A percentile compares a stretch with the other conserved stretches of the same genome.
phyloP scores from a whole-genome alignment of 2,329 filamentous ascomycete species.

The Fusarium illudens region DNA sequence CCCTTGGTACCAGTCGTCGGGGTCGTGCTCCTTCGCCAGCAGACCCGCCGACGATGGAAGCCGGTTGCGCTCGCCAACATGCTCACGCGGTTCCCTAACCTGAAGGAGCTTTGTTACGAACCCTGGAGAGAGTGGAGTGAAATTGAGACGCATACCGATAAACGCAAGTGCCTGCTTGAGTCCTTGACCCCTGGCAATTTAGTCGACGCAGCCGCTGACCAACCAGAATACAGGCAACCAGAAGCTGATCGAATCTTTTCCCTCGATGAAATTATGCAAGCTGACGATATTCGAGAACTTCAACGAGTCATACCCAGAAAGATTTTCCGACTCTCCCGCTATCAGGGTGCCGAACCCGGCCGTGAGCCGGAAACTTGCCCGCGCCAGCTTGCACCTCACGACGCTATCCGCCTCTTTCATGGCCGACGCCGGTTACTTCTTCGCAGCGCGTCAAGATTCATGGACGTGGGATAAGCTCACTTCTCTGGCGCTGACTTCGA shows the following conservation, averaged over 20 bases:
- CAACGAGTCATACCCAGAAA: slow-evolving; percentile 42
- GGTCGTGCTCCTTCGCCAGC: slow-evolving; percentile 49
- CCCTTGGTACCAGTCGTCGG: slow-evolving; percentile 46
- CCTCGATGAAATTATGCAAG: slow-evolving; percentile 38
- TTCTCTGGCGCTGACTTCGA: slow-evolving; percentile 43
- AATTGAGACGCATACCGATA: slow-evolving; percentile 38
- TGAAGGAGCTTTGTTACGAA: slow-evolving; percentile 51
- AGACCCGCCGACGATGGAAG: slow-evolving; percentile 49
- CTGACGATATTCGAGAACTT: slow-evolving; percentile 49
- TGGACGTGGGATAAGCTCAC: slow-evolving; percentile 39
- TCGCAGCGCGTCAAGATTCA: slow-evolving; percentile 1
- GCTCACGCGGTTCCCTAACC: slow-evolving; percentile 46
- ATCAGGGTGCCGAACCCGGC: slow-evolving; percentile 32
- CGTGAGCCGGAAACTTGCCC: slow-evolving; percentile 39
- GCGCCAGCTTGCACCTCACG: slow-evolving; percentile 41
- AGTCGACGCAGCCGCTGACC: no score
- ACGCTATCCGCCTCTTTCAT: slow-evolving; percentile 43
- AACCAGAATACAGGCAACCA: no score
- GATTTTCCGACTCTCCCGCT: neutral
- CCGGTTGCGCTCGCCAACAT: slow-evolving; percentile 44
- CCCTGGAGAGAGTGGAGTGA: slow-evolving; percentile 48
- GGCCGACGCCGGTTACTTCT: slow-evolving; percentile 42
- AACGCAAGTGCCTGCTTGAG: slow-evolving; percentile 43
- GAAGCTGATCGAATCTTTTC: slow-evolving; percentile 44
- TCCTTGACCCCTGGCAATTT: no score